Evolutionary conservation across 2,329 filamentous ascomycete species (phyloP).

Genomic region (Blastomyces silverae): DNA sequence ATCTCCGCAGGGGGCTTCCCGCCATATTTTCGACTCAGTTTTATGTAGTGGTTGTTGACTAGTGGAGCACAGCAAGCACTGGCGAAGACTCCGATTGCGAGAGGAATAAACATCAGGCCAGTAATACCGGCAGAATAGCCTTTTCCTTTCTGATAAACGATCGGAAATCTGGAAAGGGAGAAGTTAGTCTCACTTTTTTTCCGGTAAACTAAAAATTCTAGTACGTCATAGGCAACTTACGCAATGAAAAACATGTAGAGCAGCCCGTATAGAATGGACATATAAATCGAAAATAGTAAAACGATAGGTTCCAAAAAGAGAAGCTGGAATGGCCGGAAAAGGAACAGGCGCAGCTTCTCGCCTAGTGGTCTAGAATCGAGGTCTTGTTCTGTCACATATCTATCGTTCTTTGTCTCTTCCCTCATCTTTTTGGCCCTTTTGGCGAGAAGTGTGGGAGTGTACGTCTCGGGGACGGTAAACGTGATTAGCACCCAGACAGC

Average conservation of each 20-base stretch:
- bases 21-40: conserved; percentile 54
- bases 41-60: conserved; percentile 76
- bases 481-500: conserved; percentile 68
- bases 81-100: conserved; percentile 65
- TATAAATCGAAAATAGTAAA: conserved; percentile 75
- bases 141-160: conserved; percentile 72
- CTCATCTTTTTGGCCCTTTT: conserved; percentile 64
- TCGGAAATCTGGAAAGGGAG: conserved; percentile 36
- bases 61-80: conserved; percentile 62
- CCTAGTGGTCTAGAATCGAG: conserved; percentile 63
- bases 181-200: conserved; percentile 19
- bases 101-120: conserved; percentile 79
- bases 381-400: conserved; percentile 72
- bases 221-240: conserved; percentile 47
- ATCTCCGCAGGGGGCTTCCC: conserved; percentile 70
- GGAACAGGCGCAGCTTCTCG: conserved; percentile 65
- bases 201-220: neutral
- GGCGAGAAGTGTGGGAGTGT: conserved; percentile 70
- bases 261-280: conserved; percentile 61
- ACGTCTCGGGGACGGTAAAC: conserved; percentile 87
- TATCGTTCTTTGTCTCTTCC: conserved; percentile 57
- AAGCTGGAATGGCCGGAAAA: conserved; percentile 77
- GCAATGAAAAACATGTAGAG: conserved; percentile 50
- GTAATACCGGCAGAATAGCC: conserved; percentile 67
- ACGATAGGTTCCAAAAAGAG: conserved; percentile 80